Conservation (phyloP, 805 yeast genomes). For the Candida dendrica region DNA sequence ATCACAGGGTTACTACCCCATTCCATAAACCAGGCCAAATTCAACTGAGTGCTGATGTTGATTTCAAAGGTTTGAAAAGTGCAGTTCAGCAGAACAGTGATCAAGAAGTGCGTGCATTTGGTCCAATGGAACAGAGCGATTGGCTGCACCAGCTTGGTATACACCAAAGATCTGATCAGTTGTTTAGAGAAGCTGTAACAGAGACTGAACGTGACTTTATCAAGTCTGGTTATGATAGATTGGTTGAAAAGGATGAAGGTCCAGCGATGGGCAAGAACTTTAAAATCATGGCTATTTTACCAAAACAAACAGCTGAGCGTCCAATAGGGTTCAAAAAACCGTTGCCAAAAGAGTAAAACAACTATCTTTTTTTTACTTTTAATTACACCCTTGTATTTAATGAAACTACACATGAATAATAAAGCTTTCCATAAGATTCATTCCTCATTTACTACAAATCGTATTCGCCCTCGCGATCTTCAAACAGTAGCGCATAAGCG, state of each 20-base stretch:
- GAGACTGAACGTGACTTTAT: constrained; percentile 44
- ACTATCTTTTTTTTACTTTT: too few species aligned
- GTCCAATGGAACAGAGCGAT: constrained; percentile 71
- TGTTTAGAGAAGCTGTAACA: constrained; percentile 35
- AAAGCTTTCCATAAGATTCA: too few species aligned
- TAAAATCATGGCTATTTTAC: constrained; percentile 61
- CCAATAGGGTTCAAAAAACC: constrained; percentile 46
- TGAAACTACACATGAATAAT: neutral
- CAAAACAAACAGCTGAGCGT: constrained; percentile 26
- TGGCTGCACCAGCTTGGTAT: constrained; percentile 74
- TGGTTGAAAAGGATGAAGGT: constrained; percentile 51
- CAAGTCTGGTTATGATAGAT: constrained; percentile 49
- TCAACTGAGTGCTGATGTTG: constrained; percentile 80
- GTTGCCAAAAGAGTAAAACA: neutral
- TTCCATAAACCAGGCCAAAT: constrained; percentile 71
- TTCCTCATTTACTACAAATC: too few species aligned
- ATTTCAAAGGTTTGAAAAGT: constrained; percentile 51
- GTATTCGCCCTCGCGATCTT: neutral
- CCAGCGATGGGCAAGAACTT: constrained; percentile 68
- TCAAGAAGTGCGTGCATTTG: constrained; percentile 34
- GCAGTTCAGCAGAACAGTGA: constrained; percentile 15
- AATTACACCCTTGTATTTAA: too few species aligned
- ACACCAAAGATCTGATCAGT: constrained; percentile 57
- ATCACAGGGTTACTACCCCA: constrained; percentile 71
- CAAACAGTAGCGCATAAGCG: constrained; percentile 34